Evolutionary conservation across 2,329 filamentous ascomycete species (phyloP), one percentile per base, ranked within the genome.

Genomic region (Fusarium sp.): DNA sequence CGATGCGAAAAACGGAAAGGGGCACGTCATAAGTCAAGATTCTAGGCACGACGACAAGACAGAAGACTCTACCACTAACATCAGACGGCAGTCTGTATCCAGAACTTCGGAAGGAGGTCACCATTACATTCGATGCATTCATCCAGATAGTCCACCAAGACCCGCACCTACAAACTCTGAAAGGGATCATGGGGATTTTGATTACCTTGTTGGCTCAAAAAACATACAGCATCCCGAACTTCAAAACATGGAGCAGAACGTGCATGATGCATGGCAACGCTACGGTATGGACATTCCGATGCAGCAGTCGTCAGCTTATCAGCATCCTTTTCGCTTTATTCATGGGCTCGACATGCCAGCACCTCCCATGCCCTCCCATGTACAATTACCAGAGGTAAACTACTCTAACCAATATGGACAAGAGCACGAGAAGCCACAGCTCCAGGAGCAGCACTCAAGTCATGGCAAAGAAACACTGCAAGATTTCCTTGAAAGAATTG

Each of bases 401-500:
- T 8, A 16, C 21, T 8, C n/a, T 10, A 28, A 12, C 42, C n/a
- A 45, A 7, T 18, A 54, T 23, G 48, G 37, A n/a, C n/a, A 11
- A 21, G 25, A 31, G 13, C 9, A 41, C 12, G 14, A 23, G 9
- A 16, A 26, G n/a, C 21, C n/a, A 43, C 21, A 31, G 21, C 3
- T n/a, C 41, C 16, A 16, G 18, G 18, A 19, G 9, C 21, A 23
- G 30, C 12, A 19, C 25, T 34, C 12, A 12, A 28, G 55, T 18
- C 37, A 50, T n/a, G n/a, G 26, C 4, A 55, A 57, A 6, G 76
- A 78, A 61, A 71, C 58, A 13, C 48, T 76, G 14, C 51, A 55
- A 6, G 71, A 76, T 9, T 78, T 71, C 37, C 75, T 79, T 37
- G 50, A 69, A 11, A 71, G 74, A 63, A 73, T 77, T 30, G 76